Base-by-base conservation (phyloP, 2,329 filamentous ascomycete genomes). In the Mycosphaerella sp. region DNA sequence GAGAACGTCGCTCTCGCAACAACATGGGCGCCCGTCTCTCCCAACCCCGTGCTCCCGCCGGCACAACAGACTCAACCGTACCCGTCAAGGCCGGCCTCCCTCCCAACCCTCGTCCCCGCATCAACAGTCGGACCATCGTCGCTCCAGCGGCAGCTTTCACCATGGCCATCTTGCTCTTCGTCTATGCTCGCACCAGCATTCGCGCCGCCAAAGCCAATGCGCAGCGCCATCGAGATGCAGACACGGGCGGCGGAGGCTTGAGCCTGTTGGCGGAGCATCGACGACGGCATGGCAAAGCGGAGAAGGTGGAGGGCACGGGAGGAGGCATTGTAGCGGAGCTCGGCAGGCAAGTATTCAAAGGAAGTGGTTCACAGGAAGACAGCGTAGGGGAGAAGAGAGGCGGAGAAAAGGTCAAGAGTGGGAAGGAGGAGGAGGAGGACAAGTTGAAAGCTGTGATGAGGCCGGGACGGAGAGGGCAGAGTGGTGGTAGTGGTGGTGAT, bases 201-300 rank as follows among this genome's bases (percentile, higher is more conserved):
- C 75, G 78, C 56, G 80, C 82, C 23, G 85, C 85, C 2, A 85
- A 85, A 62, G 74, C 79, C 45, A 85, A 86, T 59, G 83, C 83
- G 0, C 76, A 81, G 60, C 72, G 74, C 57, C 78, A 81, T 50
- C 73, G 82, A 45, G 77, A 81, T 60, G 78, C 77, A 39, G 79
- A 82, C 57, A 79, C 77, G 29, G 80, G 60, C 2, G 49, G 78
- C 73, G 70, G 79, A 74, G 58, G 76, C 65, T 64, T 80, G 74
- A 67, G 65, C 53, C 45, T 71, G 76, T 67, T 77, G 48, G 79
- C 80, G 53, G 79, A 82, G 70, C 76, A 70, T 60, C 62, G 78
- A 60, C 71, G 80, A 54, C 66, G 78, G 50, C 79, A 82, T 69
- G 78, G 78, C 10, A 67, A 71, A 49, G 60, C 75, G 51, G 74